Conservation (phyloP, 1,139 yeast species). For the Blastobotrys ciferrii region DNA sequence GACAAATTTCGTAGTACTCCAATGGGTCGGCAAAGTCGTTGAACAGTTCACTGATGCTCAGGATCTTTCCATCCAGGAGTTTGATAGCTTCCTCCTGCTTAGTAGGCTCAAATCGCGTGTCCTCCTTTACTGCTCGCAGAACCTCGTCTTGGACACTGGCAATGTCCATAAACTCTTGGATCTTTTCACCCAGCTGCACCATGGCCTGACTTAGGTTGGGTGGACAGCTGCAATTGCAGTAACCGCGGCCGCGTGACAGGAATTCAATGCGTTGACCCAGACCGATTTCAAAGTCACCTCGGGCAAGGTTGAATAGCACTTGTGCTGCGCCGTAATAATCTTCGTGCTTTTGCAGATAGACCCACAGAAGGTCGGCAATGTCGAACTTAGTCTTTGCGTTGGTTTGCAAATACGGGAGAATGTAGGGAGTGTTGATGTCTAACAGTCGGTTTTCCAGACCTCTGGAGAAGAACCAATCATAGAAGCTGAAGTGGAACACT, state of each 20-base stretch:
- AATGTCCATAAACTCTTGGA: constrained; percentile 81
- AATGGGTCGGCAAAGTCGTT: constrained; percentile 86
- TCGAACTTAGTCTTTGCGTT: constrained; percentile 65
- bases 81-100: constrained; percentile 46
- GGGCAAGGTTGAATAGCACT: constrained; percentile 70
- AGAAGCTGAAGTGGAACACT: constrained; percentile 82
- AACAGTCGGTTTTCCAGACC: constrained; percentile 75
- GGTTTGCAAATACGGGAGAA: constrained; percentile 73
- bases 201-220: constrained; percentile 70
- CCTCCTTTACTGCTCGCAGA: constrained; percentile 56
- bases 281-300: constrained; percentile 67
- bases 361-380: constrained; percentile 83
- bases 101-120: constrained; percentile 52
- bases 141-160: constrained; percentile 88
- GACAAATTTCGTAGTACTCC: constrained; percentile 80
- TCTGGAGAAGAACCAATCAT: constrained; percentile 86
- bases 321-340: constrained; percentile 80
- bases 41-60: constrained; percentile 74
- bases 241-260: constrained; percentile 88
- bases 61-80: constrained; percentile 60
- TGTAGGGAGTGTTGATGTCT: constrained; percentile 76
- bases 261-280: constrained; percentile 80
- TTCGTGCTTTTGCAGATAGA: constrained; percentile 81
- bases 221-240: constrained; percentile 81
- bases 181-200: constrained; percentile 64